These are phyloP conservation scores for Pulveroboletus sp. DNA, from an alignment of 768 basidiomycete species.

Conservation along the genomic window DNA sequence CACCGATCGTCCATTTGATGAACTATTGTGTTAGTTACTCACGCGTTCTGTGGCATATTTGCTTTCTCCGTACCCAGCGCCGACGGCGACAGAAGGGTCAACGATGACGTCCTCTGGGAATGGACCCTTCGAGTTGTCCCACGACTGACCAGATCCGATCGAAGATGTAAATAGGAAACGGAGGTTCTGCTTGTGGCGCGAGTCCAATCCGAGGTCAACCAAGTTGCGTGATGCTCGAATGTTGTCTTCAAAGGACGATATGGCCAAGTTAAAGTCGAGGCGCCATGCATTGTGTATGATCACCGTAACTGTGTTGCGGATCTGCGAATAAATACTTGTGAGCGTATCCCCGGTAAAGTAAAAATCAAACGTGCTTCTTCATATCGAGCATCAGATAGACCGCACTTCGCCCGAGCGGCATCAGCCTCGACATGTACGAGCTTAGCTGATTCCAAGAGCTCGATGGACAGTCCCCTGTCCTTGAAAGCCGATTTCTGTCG, in stretches of 20 bases:
- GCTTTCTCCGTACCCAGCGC: conserved; percentile 43
- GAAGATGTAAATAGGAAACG: conserved; percentile 43
- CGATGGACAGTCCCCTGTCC: conserved; percentile 34
- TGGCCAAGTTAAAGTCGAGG: conserved; percentile 40
- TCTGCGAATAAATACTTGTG: conserved; percentile 16
- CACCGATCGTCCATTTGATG: no score
- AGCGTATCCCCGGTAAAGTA: not conserved
- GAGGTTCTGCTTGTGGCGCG: conserved; percentile 21
- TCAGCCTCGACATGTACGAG: conserved; percentile 42
- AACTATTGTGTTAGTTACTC: conserved; percentile 3
- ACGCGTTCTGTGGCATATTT: conserved; percentile 45
- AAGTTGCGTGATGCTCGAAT: conserved; percentile 39
- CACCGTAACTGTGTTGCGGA: conserved; percentile 29
- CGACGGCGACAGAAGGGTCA: conserved; percentile 33
- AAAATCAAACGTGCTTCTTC: conserved; percentile 9
- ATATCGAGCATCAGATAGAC: conserved; percentile 23
- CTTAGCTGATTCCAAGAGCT: conserved; percentile 29
- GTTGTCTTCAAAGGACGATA: conserved; percentile 43
- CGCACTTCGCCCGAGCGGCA: conserved; percentile 27
- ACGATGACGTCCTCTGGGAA: conserved; percentile 35
- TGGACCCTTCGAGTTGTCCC: conserved; percentile 26
- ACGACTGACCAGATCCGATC: conserved; percentile 31
- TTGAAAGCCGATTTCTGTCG: conserved; percentile 34
- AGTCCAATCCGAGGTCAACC: conserved; percentile 30
- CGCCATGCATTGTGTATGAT: conserved; percentile 45